Percentiles rank a stretch among this genome's conserved stretches.
These are phyloP conservation scores for Fusarium verrucosum DNA, from an alignment of 2,329 filamentous ascomycete genomes.

Conservation along the genomic window DNA sequence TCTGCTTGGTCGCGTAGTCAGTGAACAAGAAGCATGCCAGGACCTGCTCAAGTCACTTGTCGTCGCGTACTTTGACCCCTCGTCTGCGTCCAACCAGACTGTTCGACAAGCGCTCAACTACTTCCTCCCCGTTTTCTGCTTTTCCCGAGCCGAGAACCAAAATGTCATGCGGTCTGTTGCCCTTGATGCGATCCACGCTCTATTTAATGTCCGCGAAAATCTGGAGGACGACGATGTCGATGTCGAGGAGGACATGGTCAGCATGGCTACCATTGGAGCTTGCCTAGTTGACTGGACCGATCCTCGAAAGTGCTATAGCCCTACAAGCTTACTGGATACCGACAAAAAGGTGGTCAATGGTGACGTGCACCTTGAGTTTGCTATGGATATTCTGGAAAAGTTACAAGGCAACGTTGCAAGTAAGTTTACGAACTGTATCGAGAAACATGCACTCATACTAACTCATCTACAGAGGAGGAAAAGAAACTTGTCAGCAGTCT, in stretches of 20 bases:
- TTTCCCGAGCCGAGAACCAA: constrained; percentile 83
- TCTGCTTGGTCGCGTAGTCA: constrained; percentile 81
- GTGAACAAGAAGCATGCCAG: constrained; percentile 70
- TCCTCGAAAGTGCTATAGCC: constrained; percentile 77
- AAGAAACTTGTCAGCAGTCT: constrained; percentile 82
- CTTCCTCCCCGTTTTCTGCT: constrained; percentile 94
- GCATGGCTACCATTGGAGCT: constrained; percentile 78
- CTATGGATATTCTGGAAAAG: constrained; percentile 78
- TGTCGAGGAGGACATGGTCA: constrained; percentile 80
- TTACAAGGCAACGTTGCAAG: constrained; percentile 72
- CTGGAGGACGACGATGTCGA: constrained; percentile 80
- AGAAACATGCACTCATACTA: constrained; percentile 40
- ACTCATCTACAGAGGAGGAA: constrained; percentile 73
- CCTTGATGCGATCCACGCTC: constrained; percentile 76
- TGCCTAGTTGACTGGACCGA: constrained; percentile 96
- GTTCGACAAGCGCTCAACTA: constrained; percentile 90
- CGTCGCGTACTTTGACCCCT: constrained; percentile 88
- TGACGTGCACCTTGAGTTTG: constrained; percentile 82
- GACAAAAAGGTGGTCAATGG: constrained; percentile 74
- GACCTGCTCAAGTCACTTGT: constrained; percentile 87
- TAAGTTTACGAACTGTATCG: constrained; percentile 55
- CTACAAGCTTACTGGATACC: constrained; percentile 60
- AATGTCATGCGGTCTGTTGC: constrained; percentile 80
- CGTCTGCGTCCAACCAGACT: constrained; percentile 80
- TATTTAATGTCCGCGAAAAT: constrained; percentile 77